Evolutionary conservation across 306 rosid species (phyloP), one percentile per base, ranked within the genome.

Genomic region (Pyrus betulifolia): DNA sequence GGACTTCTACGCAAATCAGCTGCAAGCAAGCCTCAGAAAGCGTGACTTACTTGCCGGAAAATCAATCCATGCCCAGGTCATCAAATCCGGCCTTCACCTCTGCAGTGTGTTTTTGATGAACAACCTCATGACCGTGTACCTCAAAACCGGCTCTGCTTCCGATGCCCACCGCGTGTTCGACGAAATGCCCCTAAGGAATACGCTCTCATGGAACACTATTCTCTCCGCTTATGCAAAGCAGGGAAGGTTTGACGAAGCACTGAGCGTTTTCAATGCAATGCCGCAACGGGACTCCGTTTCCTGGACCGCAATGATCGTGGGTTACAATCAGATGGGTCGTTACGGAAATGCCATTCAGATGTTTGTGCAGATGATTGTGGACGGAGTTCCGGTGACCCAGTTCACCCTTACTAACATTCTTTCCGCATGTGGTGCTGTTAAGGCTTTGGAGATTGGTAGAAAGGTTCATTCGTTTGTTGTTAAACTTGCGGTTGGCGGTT

Each of bases 261-360:
- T 81, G 35, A 72, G 23, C 4, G 54, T 91, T 52, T 87, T 94
- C 59, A 72, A 84, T 23, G 87, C 78, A 77, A 92, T 92, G 84
- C 95, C 97, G 4, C 80, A 90, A 13, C 96, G 83, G 4, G 97
- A 94, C 74, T 87, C 95, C 5, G 98, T 94, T 40, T 91, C 98
- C 1, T 94, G 96, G 98, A 94, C 93, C 67, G 76, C 88, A 0
- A 84, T 91, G 83, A 91, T 91, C 3, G 96, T 83, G 72, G 91
- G 91, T 15, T 94, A 89, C 57, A 89, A 91, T 81, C 91, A 81
- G 54, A 77, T 78, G 84, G 96, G 93, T 62, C 83, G 33, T 54
- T 91, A 85, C 67, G 54, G 76, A 18, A 74, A 55, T 18, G 89
- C 93, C 8, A 80, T 90, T 63, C 55, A 49, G 69, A 75, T 79